Conservation (phyloP, 2,329 filamentous ascomycete species). For the Exophiala calicioides region DNA sequence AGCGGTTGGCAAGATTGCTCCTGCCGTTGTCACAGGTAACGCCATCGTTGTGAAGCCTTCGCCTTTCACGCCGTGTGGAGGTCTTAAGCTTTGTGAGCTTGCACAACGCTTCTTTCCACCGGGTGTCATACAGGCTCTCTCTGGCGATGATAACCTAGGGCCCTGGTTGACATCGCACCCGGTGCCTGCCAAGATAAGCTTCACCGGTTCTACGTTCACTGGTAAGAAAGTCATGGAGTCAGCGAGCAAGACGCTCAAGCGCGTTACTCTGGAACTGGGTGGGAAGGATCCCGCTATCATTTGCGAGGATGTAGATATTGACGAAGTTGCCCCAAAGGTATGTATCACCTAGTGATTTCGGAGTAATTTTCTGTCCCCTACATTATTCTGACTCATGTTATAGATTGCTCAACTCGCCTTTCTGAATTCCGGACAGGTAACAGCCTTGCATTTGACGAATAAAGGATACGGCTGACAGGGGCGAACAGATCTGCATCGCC, state of each 20-base stretch:
- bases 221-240: slow-evolving; percentile 43
- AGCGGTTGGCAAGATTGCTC: slow-evolving; percentile 52
- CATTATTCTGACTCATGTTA: neutral
- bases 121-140: slow-evolving; percentile 61
- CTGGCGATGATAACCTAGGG: slow-evolving; percentile 62
- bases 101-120: slow-evolving; percentile 59
- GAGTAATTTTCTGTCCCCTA: too few relatives aligned
- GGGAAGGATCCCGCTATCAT: slow-evolving; percentile 66
- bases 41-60: slow-evolving; percentile 60
- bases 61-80: slow-evolving; percentile 54
- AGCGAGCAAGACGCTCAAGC: slow-evolving; percentile 51
- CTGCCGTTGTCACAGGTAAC: slow-evolving; percentile 55
- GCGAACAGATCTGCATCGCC: slow-evolving; percentile 58
- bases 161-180: slow-evolving; percentile 53
- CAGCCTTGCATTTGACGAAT: neutral
- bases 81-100: slow-evolving; percentile 61
- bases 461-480: slow-evolving; percentile 24
- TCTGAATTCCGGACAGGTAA: slow-evolving; percentile 60
- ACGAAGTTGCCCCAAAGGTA: slow-evolving; percentile 64
- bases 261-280: slow-evolving; percentile 62
- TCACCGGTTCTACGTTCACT: slow-evolving; percentile 41
- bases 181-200: slow-evolving; percentile 45
- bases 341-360: slow-evolving; percentile 34
- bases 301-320: slow-evolving; percentile 65
- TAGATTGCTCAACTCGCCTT: slow-evolving; percentile 16